These are phyloP conservation scores for Miamiensis avidus DNA, from an alignment of 169 alveolate species.

Conservation along the genomic window DNA sequence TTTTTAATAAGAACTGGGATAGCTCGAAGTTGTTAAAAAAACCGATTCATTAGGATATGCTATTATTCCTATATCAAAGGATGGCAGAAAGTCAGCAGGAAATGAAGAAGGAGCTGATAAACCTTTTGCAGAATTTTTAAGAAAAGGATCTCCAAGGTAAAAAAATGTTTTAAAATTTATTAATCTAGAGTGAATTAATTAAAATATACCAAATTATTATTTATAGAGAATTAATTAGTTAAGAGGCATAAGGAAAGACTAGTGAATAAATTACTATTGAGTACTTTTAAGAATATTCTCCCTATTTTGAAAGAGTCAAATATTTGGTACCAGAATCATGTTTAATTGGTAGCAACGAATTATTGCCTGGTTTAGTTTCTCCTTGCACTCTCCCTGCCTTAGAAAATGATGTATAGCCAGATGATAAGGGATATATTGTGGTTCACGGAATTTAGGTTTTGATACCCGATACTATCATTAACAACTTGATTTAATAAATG, in stretches of 20 bases:
- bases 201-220: background rate
- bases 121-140: background rate
- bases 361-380: background rate
- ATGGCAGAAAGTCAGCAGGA: background rate
- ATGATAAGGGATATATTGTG: background rate
- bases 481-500: background rate
- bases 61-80: background rate
- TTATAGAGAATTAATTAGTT: too few species aligned
- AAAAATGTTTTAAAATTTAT: too few species aligned
- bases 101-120: background rate
- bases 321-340: background rate
- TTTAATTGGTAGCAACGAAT: background rate
- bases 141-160: background rate
- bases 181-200: too few species aligned
- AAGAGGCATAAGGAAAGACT: too few species aligned
- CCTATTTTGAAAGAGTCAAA: background rate
- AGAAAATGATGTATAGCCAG: background rate
- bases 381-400: background rate
- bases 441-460: background rate
- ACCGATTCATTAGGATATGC: background rate
- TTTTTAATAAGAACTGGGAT: background rate
- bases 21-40: background rate
- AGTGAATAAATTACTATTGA: background rate
- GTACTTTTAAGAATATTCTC: background rate
- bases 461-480: background rate